Evolutionary conservation across 2,329 filamentous ascomycete species (phyloP).

Genomic region (Stemphylium vesicarium): DNA sequence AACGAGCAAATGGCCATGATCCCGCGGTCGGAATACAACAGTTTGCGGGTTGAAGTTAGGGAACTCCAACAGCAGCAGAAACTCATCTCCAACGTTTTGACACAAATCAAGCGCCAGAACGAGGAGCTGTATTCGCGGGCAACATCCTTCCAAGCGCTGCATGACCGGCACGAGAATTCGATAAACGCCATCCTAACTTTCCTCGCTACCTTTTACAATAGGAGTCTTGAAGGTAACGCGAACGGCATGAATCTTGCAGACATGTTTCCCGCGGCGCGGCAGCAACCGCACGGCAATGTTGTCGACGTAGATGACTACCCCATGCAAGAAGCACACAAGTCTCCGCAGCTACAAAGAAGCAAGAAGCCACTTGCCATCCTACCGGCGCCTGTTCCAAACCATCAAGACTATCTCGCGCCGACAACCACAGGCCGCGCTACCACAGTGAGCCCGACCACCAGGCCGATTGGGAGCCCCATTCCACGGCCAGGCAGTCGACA

Average conservation of each 20-base stretch:
- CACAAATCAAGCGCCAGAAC: conserved; percentile 81
- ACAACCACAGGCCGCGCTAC: conserved; percentile 33
- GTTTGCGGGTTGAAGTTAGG: conserved; percentile 79
- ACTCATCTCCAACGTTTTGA: conserved; percentile 83
- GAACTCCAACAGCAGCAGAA: conserved; percentile 86
- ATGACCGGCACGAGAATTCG: conserved; percentile 96
- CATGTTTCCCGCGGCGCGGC: conserved; percentile 74
- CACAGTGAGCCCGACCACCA: conserved; percentile 39
- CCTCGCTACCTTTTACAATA: conserved; percentile 93
- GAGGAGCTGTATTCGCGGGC: conserved; percentile 88
- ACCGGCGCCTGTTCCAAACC: conserved; percentile 37
- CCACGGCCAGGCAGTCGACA: conserved; percentile 28
- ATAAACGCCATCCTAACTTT: conserved; percentile 99
- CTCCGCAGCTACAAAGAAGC: conserved; percentile 45
- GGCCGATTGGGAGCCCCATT: conserved; percentile 35
- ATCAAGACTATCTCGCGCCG: conserved; percentile 35
- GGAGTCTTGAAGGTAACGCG: conserved; percentile 85
- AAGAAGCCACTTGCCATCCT: conserved; percentile 48
- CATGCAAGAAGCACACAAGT: conserved; percentile 43
- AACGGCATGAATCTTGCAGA: conserved; percentile 79
- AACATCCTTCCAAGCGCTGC: conserved; percentile 84
- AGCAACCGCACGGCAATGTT: conserved; percentile 62
- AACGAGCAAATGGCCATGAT: conserved; percentile 58
- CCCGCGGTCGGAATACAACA: conserved; percentile 74
- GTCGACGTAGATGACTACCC: conserved; percentile 67